Evolutionary conservation across 345 rosid genomes (phyloP), one percentile per base, ranked within the genome.

Genomic region (Sonneratia caseolaris): DNA sequence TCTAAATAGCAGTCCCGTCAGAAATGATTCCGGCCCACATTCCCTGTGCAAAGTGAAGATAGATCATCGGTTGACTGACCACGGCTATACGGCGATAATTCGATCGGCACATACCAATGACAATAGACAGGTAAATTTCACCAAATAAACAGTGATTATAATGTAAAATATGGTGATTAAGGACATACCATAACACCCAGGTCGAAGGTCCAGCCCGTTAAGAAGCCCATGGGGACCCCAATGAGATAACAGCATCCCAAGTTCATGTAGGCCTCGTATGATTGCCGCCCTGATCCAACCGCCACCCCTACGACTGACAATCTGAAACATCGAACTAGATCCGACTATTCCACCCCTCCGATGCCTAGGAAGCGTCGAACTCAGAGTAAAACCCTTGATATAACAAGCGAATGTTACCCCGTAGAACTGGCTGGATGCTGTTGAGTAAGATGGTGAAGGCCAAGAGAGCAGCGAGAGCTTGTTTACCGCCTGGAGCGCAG

Each of bases 201-300:
- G 47, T 92, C 12, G 36, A 92, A 88, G 68, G 16, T 78, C 98
- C 98, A 94, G 16, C 98, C 98, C 97, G 92, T 94, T 22, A 86
- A 10, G 67, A 89, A 79, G 48, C 98, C 97, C 36, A 94, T 76
- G 0, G 98, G 98, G 61, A 82, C 83, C 0, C 98, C 98, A 35
- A 91, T 71, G 70, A 81, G 42, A 70, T 94, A 94, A 66, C 88
- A 91, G 83, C 95, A 88, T 19, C 96, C 97, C 76, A 94, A 79
- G 79, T 94, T 94, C 75, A 94, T 84, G 78, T 90, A 94, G 0
- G 97, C 98, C 73, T 91, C 93, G 13, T 84, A 85, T 2, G 93
- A 85, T 80, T 92, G 97, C 97, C 97, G 92, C 11, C 98, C 98
- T 5, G 97, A 94, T 57, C 98, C 98, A 64, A 94, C 89, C 7